Percentiles rank a stretch among this genome's conserved stretches.
Evolutionary conservation across 2,329 filamentous ascomycete species (phyloP).

Genomic region (Fusarium sp.): DNA sequence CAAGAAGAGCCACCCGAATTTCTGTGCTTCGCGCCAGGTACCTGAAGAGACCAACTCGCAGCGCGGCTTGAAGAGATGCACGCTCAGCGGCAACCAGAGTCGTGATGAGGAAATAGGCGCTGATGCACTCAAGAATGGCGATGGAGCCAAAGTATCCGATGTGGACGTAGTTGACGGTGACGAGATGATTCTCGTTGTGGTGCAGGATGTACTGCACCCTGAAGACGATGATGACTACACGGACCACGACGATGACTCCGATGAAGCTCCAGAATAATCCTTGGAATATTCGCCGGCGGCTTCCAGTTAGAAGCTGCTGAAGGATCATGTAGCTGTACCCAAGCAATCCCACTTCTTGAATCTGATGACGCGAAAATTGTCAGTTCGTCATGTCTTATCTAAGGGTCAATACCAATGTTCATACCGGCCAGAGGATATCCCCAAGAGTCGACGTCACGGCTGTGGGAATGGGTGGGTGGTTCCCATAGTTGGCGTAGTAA

Average conservation of each 20-base stretch:
- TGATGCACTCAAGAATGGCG: conserved; percentile 52
- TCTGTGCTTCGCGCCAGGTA: conserved; percentile 53
- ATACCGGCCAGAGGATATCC: neutral
- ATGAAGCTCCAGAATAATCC: conserved; percentile 52
- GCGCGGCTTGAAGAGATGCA: conserved; percentile 7
- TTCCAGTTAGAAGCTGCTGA: neutral
- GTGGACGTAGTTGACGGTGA: conserved; percentile 51
- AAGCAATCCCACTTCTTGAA: neutral
- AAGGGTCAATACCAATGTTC: conserved; percentile 51
- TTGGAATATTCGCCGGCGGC: neutral
- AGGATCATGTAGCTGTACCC: neutral
- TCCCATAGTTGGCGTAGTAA: conserved; percentile 54
- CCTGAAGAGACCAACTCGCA: conserved; percentile 48
- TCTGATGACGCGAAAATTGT: conserved; percentile 19
- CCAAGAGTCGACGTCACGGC: conserved; percentile 46
- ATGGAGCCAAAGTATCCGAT: conserved; percentile 54
- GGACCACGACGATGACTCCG: conserved; percentile 61
- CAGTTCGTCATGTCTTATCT: neutral
- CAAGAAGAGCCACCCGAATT: conserved; percentile 50
- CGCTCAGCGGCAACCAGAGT: conserved; percentile 45
- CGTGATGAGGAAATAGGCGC: conserved; percentile 51
- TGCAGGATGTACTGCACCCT: conserved; percentile 46
- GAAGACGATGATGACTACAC: conserved; percentile 51
- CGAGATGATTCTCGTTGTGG: conserved; percentile 28
- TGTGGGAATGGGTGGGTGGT: conserved; percentile 41